Base-by-base conservation (phyloP, 2,329 filamentous ascomycete genomes). In the Fusarium penzigii region DNA sequence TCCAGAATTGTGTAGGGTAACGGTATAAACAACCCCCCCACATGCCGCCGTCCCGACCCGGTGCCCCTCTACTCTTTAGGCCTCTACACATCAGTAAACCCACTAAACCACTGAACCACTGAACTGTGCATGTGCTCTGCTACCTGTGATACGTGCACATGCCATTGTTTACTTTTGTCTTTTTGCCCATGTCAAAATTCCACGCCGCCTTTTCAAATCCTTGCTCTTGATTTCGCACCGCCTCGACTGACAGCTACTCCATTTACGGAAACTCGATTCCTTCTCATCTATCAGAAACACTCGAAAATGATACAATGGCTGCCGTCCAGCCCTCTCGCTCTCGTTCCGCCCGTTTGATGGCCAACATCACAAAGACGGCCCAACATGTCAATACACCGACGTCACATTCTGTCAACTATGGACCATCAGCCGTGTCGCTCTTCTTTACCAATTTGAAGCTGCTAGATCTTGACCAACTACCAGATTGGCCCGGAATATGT, bases 401-500 rank as follows among this genome's bases (percentile, higher is more conserved):
- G 17, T 29, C 53, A 5, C 59, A 53, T 3, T 5, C 49, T 5
- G 42, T 29, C 29, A 55, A 46, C 46, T 48, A 59, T 48, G 61
- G 63, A 13, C 59, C 63, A 12, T 57, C 70, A n/a, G 53, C 66
- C 6, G 41, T 73, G 25, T 62, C 67, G 14, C 46, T 72, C 42
- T 94, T 97, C 68, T 76, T 96, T 47, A 91, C 87, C 36, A 96
- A 96, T 67, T 73, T 97, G 39, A 88, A 87, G 39, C 82, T 97
- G 3, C 80, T 99, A 25, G 85, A 95, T 64, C 81, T 97, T 29
- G 89, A 96, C 65, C 75, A 81, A 45, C 80, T 80, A 1, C 76
- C 83, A 1, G 91, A 95, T 72, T 97, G 92, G 89, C 93, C 93
- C 0, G 79, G 74, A 16, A 88, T 97, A 51, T 85, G 83, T 1